Percentiles rank a stretch among this genome's conserved stretches.
phyloP scores from a whole-genome alignment of 768 basidiomycete species.

The Phlegmacium glaucopus region DNA sequence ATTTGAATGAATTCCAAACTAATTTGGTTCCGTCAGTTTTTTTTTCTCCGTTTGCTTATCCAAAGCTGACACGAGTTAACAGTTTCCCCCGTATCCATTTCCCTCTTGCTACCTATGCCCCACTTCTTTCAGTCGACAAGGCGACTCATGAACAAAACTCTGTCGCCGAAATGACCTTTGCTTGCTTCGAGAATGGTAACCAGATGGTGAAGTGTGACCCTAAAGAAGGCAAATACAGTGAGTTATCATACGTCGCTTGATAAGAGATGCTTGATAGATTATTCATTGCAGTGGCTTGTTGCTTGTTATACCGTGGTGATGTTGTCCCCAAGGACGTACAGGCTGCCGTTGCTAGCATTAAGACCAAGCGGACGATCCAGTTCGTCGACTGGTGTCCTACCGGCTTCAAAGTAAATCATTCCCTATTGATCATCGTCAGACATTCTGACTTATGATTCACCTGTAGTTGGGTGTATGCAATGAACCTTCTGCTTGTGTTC shows the following conservation, averaged over 20 bases:
- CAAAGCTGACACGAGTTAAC: constrained; percentile 8
- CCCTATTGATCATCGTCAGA: too few species aligned
- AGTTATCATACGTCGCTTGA: constrained; percentile 22
- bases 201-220: constrained; percentile 97
- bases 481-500: constrained; percentile 86
- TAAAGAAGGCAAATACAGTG: constrained; percentile 96
- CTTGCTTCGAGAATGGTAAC: constrained; percentile 94
- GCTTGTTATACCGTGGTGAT: constrained; percentile 89
- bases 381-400: constrained; percentile 99
- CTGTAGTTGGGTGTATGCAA: constrained; percentile 83
- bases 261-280: constrained; percentile 1
- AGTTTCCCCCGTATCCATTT: constrained; percentile 98
- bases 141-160: constrained; percentile 96
- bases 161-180: constrained; percentile 96
- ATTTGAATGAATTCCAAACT: constrained; percentile 97
- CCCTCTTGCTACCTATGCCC: constrained; percentile 94
- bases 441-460: not conserved
- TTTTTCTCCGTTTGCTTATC: not conserved
- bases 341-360: constrained; percentile 88
- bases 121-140: constrained; percentile 91
- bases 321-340: constrained; percentile 96
- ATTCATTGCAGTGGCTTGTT: constrained; percentile 70
- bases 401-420: constrained; percentile 68
- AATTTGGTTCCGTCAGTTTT: constrained; percentile 88
- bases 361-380: constrained; percentile 96